A percentile compares a stretch with the other conserved stretches of the same genome.
Conservation (phyloP, 352 stramenopile species). For the Phytophthora crassamura region DNA sequence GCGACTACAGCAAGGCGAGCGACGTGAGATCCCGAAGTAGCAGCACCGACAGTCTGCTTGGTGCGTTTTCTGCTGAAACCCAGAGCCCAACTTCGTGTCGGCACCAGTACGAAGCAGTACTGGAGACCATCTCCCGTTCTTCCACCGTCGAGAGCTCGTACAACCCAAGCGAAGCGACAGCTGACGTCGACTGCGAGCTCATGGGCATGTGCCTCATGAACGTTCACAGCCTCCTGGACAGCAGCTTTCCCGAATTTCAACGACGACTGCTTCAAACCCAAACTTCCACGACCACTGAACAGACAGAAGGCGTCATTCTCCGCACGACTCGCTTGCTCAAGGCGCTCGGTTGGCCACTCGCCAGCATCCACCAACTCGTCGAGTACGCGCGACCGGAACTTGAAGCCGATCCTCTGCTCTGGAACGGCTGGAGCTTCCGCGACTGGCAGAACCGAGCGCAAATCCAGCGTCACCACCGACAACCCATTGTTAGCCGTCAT, state of each 20-base stretch:
- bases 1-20: not conserved
- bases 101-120: slow-evolving; percentile 30
- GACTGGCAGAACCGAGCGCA: slow-evolving; percentile 47
- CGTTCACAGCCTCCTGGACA: slow-evolving; percentile 66
- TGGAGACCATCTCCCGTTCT: slow-evolving; percentile 27
- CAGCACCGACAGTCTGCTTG: slow-evolving; percentile 23
- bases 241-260: slow-evolving; percentile 38
- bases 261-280: slow-evolving; percentile 14
- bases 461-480: not conserved
- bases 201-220: slow-evolving; percentile 70
- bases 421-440: slow-evolving; percentile 45
- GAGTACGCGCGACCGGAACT: slow-evolving; percentile 31
- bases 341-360: slow-evolving; percentile 51
- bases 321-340: slow-evolving; percentile 44
- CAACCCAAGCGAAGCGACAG: slow-evolving; percentile 15
- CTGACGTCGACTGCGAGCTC: slow-evolving; percentile 45
- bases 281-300: slow-evolving; percentile 3
- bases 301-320: slow-evolving; percentile 10
- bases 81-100: slow-evolving; percentile 8
- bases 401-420: slow-evolving; percentile 38
- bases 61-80: slow-evolving; percentile 1
- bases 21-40: slow-evolving; percentile 13
- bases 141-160: slow-evolving; percentile 29
- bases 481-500: not conserved
- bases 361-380: slow-evolving; percentile 40